Conservation (phyloP, 371 early-diverging fungal genomes). For the Mortierella sp. region DNA sequence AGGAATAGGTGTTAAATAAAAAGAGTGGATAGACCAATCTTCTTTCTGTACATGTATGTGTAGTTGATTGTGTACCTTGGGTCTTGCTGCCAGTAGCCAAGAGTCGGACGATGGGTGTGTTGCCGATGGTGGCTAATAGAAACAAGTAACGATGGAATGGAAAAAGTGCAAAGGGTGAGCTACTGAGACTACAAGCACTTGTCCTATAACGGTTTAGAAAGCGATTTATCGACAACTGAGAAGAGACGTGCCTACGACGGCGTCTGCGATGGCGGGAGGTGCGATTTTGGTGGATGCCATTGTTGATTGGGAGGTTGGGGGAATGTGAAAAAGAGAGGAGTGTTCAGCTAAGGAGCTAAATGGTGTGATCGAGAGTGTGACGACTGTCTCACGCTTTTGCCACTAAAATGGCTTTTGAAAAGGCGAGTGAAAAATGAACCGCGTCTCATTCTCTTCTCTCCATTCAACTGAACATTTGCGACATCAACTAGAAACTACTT, state of each 20-base stretch:
- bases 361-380: background rate
- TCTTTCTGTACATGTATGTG: background rate
- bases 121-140: constrained; percentile 51
- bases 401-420: constrained; percentile 5
- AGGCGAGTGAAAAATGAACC: background rate
- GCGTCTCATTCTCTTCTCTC: background rate
- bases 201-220: no score
- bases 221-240: background rate
- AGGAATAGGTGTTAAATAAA: background rate
- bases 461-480: background rate
- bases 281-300: constrained; percentile 33
- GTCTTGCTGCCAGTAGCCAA: constrained; percentile 21
- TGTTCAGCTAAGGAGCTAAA: no score
- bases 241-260: constrained; percentile 41
- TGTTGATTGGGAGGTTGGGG: background rate
- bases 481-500: background rate
- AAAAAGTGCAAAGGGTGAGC: background rate
- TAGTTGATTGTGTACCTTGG: constrained; percentile 20
- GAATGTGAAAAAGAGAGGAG: background rate
- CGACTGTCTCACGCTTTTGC: constrained; percentile 10
- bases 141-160: background rate
- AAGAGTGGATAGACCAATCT: background rate
- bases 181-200: background rate
- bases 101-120: constrained; percentile 59
- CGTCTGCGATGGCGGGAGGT: constrained; percentile 47